Evolutionary conservation across 2,329 filamentous ascomycete genomes (phyloP).

Genomic region (Gnomoniopsis smithogilvyi): DNA sequence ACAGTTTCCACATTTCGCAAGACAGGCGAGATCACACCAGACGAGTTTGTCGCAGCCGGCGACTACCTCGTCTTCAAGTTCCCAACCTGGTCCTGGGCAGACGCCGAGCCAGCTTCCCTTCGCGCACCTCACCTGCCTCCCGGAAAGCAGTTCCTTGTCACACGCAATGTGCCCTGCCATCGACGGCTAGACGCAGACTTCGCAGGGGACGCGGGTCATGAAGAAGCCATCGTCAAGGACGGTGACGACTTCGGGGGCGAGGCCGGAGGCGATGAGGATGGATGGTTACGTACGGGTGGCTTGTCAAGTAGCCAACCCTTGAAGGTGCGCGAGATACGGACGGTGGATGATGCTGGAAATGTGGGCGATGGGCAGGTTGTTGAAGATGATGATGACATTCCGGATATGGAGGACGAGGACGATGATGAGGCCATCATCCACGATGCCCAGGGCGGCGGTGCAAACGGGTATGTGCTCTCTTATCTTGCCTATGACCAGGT

Average conservation of each 20-base stretch:
- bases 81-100: conserved; percentile 95
- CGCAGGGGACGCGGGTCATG: conserved; percentile 79
- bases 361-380: conserved; percentile 70
- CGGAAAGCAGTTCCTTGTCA: conserved; percentile 93
- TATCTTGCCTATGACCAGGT: not conserved
- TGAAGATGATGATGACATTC: conserved; percentile 79
- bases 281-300: conserved; percentile 87
- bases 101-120: conserved; percentile 76
- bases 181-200: conserved; percentile 91
- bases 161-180: conserved; percentile 90
- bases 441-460: conserved; percentile 54
- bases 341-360: conserved; percentile 85
- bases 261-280: conserved; percentile 67
- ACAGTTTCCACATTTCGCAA: conserved; percentile 91
- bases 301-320: conserved; percentile 72
- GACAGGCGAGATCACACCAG: conserved; percentile 93
- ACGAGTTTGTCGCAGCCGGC: conserved; percentile 92
- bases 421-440: conserved; percentile 96
- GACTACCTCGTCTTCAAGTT: conserved; percentile 99
- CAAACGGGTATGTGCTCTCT: conserved; percentile 37
- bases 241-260: conserved; percentile 59
- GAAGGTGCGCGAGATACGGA: conserved; percentile 76
- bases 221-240: conserved; percentile 82
- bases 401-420: conserved; percentile 98
- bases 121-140: conserved; percentile 78